Percentiles rank a stretch among this genome's conserved stretches.
Evolutionary conservation across 805 yeast genomes (phyloP).

Genomic region (Candida sakaeoensis): DNA sequence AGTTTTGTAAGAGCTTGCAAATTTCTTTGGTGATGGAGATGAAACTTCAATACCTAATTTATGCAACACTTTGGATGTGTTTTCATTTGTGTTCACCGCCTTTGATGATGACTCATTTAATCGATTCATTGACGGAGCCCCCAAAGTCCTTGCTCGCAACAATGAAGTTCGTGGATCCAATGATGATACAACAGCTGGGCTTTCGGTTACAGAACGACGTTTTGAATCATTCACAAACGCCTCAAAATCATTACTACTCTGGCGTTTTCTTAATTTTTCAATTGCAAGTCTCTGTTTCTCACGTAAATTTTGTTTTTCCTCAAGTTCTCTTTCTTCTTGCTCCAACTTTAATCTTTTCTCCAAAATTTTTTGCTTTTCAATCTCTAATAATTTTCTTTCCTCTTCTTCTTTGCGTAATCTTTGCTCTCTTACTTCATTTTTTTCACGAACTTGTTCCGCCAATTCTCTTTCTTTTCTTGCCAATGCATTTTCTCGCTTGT

Average conservation of each 20-base stretch:
- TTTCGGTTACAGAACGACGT: constrained; percentile 25
- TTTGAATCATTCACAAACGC: constrained; percentile 5
- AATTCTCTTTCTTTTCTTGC: constrained; percentile 17
- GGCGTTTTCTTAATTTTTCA: constrained; percentile 19
- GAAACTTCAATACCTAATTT: constrained; percentile 34
- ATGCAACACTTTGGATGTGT: constrained; percentile 31
- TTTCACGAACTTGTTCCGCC: constrained; percentile 18
- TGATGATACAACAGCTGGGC: constrained; percentile 16
- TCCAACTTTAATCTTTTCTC: constrained; percentile 14
- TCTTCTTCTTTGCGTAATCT: constrained; percentile 14
- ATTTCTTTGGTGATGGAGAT: constrained; percentile 12
- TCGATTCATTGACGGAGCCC: constrained; percentile 15
- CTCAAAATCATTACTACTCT: constrained; percentile 17
- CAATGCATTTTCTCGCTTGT: constrained; percentile 6
- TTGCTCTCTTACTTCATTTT: constrained; percentile 20
- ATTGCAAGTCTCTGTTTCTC: constrained; percentile 29
- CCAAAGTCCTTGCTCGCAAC: constrained; percentile 35
- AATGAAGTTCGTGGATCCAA: constrained; percentile 39
- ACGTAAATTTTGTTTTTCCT: constrained; percentile 16
- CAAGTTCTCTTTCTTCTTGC: constrained; percentile 12
- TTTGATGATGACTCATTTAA: background rate
- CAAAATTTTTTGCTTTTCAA: constrained; percentile 14
- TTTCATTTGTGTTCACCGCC: constrained; percentile 26
- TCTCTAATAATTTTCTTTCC: constrained; percentile 2
- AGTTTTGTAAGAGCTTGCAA: constrained; percentile 25